phyloP scores from a whole-genome alignment of 768 basidiomycete species.

The Hirschioporus abietinus region DNA sequence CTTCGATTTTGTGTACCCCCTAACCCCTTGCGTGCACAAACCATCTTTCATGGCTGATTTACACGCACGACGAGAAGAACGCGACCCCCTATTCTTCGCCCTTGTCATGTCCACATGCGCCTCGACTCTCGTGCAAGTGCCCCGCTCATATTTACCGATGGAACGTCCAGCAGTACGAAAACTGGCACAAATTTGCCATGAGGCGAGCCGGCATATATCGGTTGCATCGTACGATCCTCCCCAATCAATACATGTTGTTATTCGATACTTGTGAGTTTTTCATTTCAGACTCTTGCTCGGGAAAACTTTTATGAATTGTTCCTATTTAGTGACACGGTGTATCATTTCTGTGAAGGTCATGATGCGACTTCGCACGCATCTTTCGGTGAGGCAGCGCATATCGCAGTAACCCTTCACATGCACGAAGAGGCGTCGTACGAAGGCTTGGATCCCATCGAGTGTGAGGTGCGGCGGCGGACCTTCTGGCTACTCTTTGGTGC shows the following conservation, averaged over 20 bases:
- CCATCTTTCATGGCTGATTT: constrained; percentile 92
- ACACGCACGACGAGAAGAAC: constrained; percentile 71
- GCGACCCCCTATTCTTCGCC: constrained; percentile 86
- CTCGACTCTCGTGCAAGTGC: constrained; percentile 83
- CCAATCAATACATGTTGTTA: constrained; percentile 77
- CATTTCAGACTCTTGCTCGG: neutral
- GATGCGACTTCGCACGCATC: constrained; percentile 85
- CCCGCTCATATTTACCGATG: constrained; percentile 84
- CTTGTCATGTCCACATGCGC: constrained; percentile 87
- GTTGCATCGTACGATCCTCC: constrained; percentile 80
- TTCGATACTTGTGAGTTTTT: constrained; percentile 76
- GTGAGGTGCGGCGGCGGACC: constrained; percentile 75
- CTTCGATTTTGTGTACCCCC: constrained; percentile 90
- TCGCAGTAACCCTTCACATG: constrained; percentile 76
- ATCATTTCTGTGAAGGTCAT: constrained; percentile 86
- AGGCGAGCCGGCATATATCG: constrained; percentile 77
- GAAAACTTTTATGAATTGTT: constrained; percentile 7
- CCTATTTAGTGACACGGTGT: constrained; percentile 62
- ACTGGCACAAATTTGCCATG: constrained; percentile 70
- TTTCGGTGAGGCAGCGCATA: constrained; percentile 82
- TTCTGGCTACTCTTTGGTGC: constrained; percentile 92
- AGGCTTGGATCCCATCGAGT: constrained; percentile 80
- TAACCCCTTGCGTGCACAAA: constrained; percentile 88
- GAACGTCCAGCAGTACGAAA: constrained; percentile 79
- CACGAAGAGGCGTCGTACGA: constrained; percentile 85